Conservation (phyloP, 2,329 filamentous ascomycete genomes). For the Cladosporium oxysporum region DNA sequence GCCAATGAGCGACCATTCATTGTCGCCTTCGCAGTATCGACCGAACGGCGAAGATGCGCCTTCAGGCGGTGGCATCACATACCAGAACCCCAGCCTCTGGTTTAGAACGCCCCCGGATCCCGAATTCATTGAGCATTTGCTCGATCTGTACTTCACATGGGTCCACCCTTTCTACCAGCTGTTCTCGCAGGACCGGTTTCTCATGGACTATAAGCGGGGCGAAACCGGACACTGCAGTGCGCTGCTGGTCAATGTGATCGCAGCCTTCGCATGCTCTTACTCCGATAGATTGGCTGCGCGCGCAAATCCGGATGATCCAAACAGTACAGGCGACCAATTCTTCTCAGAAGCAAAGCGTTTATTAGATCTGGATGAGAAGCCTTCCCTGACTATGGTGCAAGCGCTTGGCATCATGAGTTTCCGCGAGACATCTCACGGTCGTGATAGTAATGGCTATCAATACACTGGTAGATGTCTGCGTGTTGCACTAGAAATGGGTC, state of each 20-base stretch:
- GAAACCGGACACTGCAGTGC: conserved; percentile 67
- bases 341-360: conserved; percentile 68
- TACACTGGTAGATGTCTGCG: conserved; percentile 72
- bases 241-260: conserved; percentile 38
- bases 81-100: conserved; percentile 27
- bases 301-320: conserved; percentile 61
- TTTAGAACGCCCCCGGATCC: conserved; percentile 37
- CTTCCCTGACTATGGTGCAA: conserved; percentile 70
- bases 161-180: conserved; percentile 74
- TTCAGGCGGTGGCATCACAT: conserved; percentile 7
- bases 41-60: background rate
- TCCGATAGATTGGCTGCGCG: conserved; percentile 66
- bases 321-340: conserved; percentile 71
- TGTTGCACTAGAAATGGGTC: conserved; percentile 69
- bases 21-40: conserved; percentile 10
- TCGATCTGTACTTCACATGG: conserved; percentile 51
- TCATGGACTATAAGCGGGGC: conserved; percentile 64
- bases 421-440: conserved; percentile 66
- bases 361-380: conserved; percentile 58
- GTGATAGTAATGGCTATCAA: conserved; percentile 72
- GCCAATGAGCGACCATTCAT: conserved; percentile 2
- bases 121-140: conserved; percentile 39
- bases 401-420: conserved; percentile 76
- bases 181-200: conserved; percentile 70
- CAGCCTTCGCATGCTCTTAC: conserved; percentile 39